phyloP scores from a whole-genome alignment of 176 grass and related monocot genomes.

The Poa annua region DNA sequence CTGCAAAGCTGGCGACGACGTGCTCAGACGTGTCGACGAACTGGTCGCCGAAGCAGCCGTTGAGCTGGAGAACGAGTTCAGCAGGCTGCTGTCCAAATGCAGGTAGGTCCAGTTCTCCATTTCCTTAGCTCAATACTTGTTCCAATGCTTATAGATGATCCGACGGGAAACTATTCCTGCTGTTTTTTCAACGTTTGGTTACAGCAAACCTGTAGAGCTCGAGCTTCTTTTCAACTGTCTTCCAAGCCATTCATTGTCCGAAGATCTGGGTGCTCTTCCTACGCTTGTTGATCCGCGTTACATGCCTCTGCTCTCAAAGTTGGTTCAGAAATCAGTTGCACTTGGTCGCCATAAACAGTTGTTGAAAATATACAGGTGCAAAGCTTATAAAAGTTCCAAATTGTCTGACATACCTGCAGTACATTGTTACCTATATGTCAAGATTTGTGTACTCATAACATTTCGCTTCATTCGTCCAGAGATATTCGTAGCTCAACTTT shows the following conservation, averaged over 20 bases:
- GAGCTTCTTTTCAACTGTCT: slow-evolving; percentile 50
- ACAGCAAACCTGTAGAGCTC: slow-evolving; percentile 64
- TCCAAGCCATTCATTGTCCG: slow-evolving; percentile 36
- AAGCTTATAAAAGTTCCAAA: slow-evolving; percentile 11
- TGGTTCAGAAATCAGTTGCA: slow-evolving; percentile 55
- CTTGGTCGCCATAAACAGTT: slow-evolving; percentile 57
- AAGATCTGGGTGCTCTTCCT: slow-evolving; percentile 36
- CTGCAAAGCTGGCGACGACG: slow-evolving; percentile 29
- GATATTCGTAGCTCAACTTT: slow-evolving; percentile 52
- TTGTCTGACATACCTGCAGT: not conserved
- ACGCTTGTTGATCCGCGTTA: slow-evolving; percentile 57
- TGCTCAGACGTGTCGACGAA: slow-evolving; percentile 41
- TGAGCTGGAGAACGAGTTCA: slow-evolving; percentile 64
- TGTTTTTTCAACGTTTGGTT: slow-evolving; percentile 17
- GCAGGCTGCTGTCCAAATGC: slow-evolving; percentile 44
- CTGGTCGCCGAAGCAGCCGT: slow-evolving; percentile 48
- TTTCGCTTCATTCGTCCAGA: slow-evolving; percentile 35
- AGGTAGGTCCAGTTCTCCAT: slow-evolving; percentile 63
- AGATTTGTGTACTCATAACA: slow-evolving; percentile 7
- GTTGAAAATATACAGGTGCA: slow-evolving; percentile 63
- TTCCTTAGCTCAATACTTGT: not conserved
- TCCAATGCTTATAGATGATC: not conserved
- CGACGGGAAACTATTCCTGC: not conserved
- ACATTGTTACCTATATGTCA: not conserved
- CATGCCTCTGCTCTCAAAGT: slow-evolving; percentile 52